Base-by-base conservation (phyloP, 805 yeast species). In the Ogataea saltuana region DNA sequence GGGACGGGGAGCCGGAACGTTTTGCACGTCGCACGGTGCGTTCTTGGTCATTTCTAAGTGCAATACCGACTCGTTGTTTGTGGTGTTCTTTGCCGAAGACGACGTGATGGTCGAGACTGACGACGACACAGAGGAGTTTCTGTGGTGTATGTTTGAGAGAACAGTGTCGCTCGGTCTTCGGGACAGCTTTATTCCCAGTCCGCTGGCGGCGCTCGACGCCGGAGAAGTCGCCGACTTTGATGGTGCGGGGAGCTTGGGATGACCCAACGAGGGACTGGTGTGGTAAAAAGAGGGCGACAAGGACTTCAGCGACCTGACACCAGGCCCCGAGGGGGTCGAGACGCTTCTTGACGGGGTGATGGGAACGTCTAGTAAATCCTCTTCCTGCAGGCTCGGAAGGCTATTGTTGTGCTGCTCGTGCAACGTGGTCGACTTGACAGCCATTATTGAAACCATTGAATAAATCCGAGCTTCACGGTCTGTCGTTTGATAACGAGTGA, bases 121-220 rank as follows among this genome's bases (percentile, higher is more conserved):
- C 6, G 50, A 38, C n/a, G 52, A 39, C 7, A 33, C 21, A 6
- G 49, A 37, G 7, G 49, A 42, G 1, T 45, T 39, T 21, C 55
- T 41, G n/a, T 45, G 41, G 12, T 23, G 37, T 11, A 46, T 42
- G 11, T 41, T 41, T 2, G 43, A 40, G 12, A 55, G 26, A 1
- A 57, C 49, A 12, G 61, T 43, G 36, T 61, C 67, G 39, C 61
- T 55, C 17, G 65, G 64, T 29, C 65, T 48, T 35, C 34, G 43
- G 4, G 53, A 13, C 2, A 50, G 33, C 33, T 53, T 46, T 17
- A 61, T 58, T 10, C 65, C 63, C 17, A 60, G 45, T 1, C 61
- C 63, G 16, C 26, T 23, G 30, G 38, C 23, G 29, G 19, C 15
- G 11, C 28, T 16, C 4, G 41, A 34, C 16, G 42, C 15, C 34